Evolutionary conservation across 139 green algal genomes (phyloP).

Genomic region (Closterium sp.): DNA sequence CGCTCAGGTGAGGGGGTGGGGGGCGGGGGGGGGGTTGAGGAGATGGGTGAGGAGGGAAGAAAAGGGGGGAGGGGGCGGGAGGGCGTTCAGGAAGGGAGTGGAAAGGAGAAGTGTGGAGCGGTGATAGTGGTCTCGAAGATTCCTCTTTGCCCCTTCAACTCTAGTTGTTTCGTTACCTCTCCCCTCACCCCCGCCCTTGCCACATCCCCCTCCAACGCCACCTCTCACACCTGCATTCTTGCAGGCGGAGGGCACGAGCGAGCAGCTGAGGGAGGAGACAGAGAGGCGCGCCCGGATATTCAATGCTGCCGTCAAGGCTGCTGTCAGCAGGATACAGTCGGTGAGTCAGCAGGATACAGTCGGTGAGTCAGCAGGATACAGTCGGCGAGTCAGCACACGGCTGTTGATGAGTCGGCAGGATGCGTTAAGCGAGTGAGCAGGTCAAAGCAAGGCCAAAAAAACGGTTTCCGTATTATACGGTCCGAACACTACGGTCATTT

Average conservation of each 20-base stretch:
- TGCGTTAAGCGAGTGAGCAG: too few relatives aligned
- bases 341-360: conserved; percentile 2
- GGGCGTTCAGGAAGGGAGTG: too few relatives aligned
- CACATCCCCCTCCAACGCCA: neutral
- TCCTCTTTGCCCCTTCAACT: neutral
- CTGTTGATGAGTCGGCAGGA: neutral
- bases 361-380: neutral
- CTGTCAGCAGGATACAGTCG: conserved; percentile 33
- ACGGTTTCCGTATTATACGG: too few relatives aligned
- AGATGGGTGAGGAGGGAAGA: neutral
- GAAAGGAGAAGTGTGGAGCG: neutral
- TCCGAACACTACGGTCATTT: too few relatives aligned
- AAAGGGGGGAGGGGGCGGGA: conserved; percentile 8
- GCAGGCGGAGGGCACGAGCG: conserved; percentile 31
- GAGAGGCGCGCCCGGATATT: conserved; percentile 18
- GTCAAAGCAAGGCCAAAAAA: too few relatives aligned
- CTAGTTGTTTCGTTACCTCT: neutral
- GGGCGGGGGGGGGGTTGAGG: neutral
- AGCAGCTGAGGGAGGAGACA: conserved; percentile 42
- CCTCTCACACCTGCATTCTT: neutral
- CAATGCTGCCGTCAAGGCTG: conserved; percentile 41
- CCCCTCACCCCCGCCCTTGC: neutral
- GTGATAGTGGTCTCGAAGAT: neutral
- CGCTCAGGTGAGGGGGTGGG: conserved; percentile 26
- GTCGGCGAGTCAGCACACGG: neutral